Conservation (phyloP, 2,329 filamentous ascomycete genomes). For the Phialocephala sp. region DNA sequence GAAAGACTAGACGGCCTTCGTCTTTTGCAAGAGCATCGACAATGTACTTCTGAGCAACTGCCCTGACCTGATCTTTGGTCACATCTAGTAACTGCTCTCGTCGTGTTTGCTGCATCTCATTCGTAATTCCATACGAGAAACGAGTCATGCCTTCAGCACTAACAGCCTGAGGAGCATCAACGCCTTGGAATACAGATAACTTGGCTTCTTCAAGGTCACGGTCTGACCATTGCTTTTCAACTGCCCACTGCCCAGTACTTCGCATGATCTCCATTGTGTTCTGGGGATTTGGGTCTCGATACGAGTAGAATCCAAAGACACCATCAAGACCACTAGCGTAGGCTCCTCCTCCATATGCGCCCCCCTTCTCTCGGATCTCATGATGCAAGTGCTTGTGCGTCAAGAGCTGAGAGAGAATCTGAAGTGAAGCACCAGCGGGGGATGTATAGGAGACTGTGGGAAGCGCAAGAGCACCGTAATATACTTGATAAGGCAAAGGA, state of each 20-base stretch:
- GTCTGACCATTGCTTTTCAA: conserved; percentile 79
- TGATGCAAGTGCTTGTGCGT: conserved; percentile 97
- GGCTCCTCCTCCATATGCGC: conserved; percentile 92
- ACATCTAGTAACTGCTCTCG: conserved; percentile 88
- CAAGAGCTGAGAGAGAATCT: conserved; percentile 87
- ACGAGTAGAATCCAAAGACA: conserved; percentile 93
- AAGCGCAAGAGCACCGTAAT: conserved; percentile 84
- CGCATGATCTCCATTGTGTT: conserved; percentile 88
- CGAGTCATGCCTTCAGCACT: conserved; percentile 85
- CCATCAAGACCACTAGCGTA: conserved; percentile 81
- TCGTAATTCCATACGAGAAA: conserved; percentile 84
- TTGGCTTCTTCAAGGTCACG: conserved; percentile 95
- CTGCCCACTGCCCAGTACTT: conserved; percentile 81
- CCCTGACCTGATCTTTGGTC: conserved; percentile 76
- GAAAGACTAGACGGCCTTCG: conserved; percentile 70
- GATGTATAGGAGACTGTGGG: conserved; percentile 85
- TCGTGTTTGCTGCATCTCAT: conserved; percentile 86
- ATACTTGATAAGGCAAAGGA: conserved; percentile 94
- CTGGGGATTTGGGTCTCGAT: conserved; percentile 92
- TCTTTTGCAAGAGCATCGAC: conserved; percentile 67
- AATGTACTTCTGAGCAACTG: conserved; percentile 82
- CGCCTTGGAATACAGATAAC: conserved; percentile 87
- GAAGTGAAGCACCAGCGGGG: conserved; percentile 76
- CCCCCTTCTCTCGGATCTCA: conserved; percentile 96
- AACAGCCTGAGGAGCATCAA: conserved; percentile 88